phyloP scores from a whole-genome alignment of 805 yeast genomes.

The Zygosaccharomyces bisporus region DNA sequence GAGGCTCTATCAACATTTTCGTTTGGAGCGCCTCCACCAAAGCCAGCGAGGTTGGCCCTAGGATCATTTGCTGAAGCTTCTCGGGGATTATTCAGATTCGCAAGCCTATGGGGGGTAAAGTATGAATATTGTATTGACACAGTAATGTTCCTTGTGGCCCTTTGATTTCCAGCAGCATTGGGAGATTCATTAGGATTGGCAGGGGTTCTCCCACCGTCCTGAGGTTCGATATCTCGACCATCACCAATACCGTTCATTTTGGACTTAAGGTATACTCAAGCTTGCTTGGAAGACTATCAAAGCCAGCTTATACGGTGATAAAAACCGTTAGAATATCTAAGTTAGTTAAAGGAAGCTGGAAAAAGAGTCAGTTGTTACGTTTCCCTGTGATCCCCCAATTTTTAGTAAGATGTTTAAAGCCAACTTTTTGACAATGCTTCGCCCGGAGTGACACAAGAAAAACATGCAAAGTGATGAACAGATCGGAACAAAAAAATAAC shows the following conservation, averaged over 20 bases:
- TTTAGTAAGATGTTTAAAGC: constrained; percentile 1
- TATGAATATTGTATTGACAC: constrained; percentile 34
- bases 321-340: not conserved
- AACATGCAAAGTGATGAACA: constrained; percentile 3
- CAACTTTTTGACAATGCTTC: constrained; percentile 6
- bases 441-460: constrained; percentile 3
- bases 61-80: constrained; percentile 4
- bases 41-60: not conserved
- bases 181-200: constrained; percentile 9
- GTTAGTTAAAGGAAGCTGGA: not conserved
- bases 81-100: constrained; percentile 16
- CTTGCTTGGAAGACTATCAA: not conserved
- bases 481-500: not conserved
- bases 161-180: constrained; percentile 9
- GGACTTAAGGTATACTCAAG: not conserved
- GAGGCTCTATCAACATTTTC: not conserved
- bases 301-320: too few relatives aligned
- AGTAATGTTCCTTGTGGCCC: constrained; percentile 28
- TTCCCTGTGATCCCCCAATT: not conserved
- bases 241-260: constrained; percentile 5
- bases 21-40: not conserved
- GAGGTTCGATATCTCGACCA: constrained; percentile 4
- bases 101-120: constrained; percentile 18
- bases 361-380: not conserved
- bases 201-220: constrained; percentile 6